Evolutionary conservation across 441 rosid species (phyloP), one percentile per base, ranked within the genome.

Genomic region (Populus hybrid): DNA sequence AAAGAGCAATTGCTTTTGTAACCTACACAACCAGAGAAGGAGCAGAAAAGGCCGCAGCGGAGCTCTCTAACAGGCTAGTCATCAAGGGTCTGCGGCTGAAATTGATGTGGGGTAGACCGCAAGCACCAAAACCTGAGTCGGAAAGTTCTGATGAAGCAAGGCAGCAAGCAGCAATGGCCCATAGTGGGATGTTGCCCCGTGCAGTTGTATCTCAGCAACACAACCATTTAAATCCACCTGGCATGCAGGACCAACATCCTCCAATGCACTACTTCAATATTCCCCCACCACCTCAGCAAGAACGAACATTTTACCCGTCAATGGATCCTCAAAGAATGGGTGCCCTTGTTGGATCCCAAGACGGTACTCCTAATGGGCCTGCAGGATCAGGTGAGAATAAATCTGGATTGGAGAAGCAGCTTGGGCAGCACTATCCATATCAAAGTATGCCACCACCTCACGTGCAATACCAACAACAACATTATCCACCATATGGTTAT

Each of bases 281-380:
- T 67, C 93, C 93, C 54, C 94, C 95, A 2, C 91, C 94, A n/a
- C 88, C 90, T 74, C 97, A 87, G 84, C 93, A 83, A 69, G 95
- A 91, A 35, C 84, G 91, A 83, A 79, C 98, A 8, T 92, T 50
- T 76, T 94, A 96, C 83, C 97, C 98, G 36, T 94, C 99, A 42
- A 96, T 96, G 99, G 98, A 96, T 84, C 99, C 98, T 69, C 99
- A 93, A 77, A 85, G 99, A 82, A 96, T 96, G 99, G 98, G 98
- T 75, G 98, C 98, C 5, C 76, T 94, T 81, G 83, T 96, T 78
- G 92, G 93, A 5, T 81, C 91, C 73, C 96, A 93, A 73, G 99
- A 96, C 21, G 95, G 92, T 23, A 72, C 87, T 81, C 79, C 91
- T 32, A 75, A 73, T 34, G 70, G 78, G 32, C 73, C 81, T 3